phyloP scores from a whole-genome alignment of 495 filamentous ascomycete species.

The Neurospora tetrasperma region DNA sequence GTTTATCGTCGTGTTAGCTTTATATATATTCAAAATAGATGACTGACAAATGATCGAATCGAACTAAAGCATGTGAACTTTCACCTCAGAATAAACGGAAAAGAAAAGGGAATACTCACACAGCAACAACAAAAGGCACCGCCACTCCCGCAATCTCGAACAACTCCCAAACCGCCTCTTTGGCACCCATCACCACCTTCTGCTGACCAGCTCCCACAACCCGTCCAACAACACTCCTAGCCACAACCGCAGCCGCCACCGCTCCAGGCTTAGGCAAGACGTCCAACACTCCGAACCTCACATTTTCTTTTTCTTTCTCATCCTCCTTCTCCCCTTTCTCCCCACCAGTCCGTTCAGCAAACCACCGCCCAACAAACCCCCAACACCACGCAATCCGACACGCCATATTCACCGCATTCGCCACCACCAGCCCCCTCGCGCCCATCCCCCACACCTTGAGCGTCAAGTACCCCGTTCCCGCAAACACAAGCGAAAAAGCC shows the following conservation, averaged over 20 bases:
- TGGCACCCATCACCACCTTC: conserved; percentile 5
- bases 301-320: not conserved
- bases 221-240: conserved; percentile 13
- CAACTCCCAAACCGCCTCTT: conserved; percentile 34
- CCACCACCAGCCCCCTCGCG: conserved; percentile 68
- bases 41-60: not conserved
- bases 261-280: conserved; percentile 20
- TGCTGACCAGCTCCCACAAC: conserved; percentile 21
- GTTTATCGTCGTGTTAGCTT: conserved; percentile 10
- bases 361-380: conserved; percentile 56
- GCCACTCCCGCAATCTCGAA: conserved; percentile 41
- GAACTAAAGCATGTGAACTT: not conserved
- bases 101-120: conserved; percentile 43
- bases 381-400: conserved; percentile 74
- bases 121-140: conserved; percentile 39
- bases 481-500: conserved; percentile 63
- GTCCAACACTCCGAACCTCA: conserved; percentile 16
- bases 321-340: not conserved
- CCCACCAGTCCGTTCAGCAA: conserved; percentile 20
- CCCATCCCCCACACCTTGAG: conserved; percentile 55
- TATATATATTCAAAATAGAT: not conserved
- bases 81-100: not conserved
- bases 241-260: conserved; percentile 14
- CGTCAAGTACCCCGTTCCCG: conserved; percentile 56
- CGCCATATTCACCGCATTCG: conserved; percentile 78